A percentile compares a stretch with the other conserved stretches of the same genome.
phyloP scores from a whole-genome alignment of 768 basidiomycete species.

The Podaxis mareebaensis region DNA sequence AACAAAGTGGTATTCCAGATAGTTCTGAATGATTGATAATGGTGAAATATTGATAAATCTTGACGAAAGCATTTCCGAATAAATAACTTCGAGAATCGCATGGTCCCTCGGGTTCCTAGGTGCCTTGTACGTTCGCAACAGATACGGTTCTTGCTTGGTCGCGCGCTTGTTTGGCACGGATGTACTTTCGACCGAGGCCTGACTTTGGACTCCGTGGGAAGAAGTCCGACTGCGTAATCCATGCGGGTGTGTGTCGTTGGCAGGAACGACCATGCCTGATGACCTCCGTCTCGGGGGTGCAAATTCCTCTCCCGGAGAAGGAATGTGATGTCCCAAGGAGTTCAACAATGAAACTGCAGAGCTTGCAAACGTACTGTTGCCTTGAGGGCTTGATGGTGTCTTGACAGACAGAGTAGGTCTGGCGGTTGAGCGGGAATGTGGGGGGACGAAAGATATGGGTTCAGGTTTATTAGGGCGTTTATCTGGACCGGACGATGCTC shows the following conservation, averaged over 20 bases:
- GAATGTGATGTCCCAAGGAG: constrained; percentile 19
- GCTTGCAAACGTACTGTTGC: constrained; percentile 18
- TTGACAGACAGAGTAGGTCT: constrained; percentile 24
- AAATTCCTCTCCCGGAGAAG: constrained; percentile 11
- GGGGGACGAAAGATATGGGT: not conserved
- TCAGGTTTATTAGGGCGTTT: not conserved
- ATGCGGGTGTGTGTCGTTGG: not conserved
- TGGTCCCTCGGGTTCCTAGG: constrained; percentile 69
- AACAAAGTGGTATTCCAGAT: constrained; percentile 60
- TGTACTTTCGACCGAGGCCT: not conserved
- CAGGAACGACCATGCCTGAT: constrained; percentile 10
- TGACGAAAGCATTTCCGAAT: constrained; percentile 65
- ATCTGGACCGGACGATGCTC: too few relatives aligned
- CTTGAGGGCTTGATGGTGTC: constrained; percentile 18
- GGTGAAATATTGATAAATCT: constrained; percentile 71
- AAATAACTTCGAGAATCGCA: constrained; percentile 60
- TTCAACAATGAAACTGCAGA: constrained; percentile 30
- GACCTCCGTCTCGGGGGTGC: constrained; percentile 15
- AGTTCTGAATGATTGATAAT: constrained; percentile 58
- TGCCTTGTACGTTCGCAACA: constrained; percentile 38
- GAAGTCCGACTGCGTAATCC: not conserved
- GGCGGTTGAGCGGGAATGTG: constrained; percentile 23
- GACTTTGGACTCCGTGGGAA: not conserved
- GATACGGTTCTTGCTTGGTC: constrained; percentile 27
- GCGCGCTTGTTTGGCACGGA: not conserved